Evolutionary conservation across 129 eudicot species (phyloP).

Genomic region (Deinandra increscens): DNA sequence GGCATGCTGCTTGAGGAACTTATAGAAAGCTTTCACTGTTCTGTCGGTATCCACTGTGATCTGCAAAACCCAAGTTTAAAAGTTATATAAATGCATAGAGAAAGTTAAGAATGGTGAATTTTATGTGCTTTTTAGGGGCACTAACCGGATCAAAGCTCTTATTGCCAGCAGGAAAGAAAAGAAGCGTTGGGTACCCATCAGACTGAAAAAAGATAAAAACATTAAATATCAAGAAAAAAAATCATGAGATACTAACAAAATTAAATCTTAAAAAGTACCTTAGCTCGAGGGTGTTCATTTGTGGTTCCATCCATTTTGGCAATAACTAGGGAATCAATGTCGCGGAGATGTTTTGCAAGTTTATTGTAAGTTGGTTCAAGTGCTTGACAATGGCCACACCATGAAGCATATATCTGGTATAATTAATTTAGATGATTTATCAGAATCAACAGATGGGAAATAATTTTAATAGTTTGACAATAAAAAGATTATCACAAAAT

Average conservation of each 20-base stretch:
- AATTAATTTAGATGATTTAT: background rate
- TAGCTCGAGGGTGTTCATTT: conserved; percentile 85
- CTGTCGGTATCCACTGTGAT: conserved; percentile 62
- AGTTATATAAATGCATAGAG: background rate
- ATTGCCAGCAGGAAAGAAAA: conserved; percentile 89
- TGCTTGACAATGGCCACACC: conserved; percentile 86
- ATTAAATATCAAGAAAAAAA: background rate
- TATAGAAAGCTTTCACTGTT: conserved; percentile 62
- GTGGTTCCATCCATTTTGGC: conserved; percentile 92
- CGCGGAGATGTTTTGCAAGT: conserved; percentile 68
- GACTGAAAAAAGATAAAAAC: conserved; percentile 38
- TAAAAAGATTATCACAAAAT: background rate
- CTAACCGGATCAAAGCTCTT: conserved; percentile 82
- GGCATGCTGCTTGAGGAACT: conserved; percentile 72
- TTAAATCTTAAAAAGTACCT: conserved; percentile 37
- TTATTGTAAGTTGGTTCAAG: conserved; percentile 73
- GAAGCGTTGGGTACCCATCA: conserved; percentile 83
- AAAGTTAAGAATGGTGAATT: background rate
- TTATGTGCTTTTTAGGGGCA: conserved; percentile 8
- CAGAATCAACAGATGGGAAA: background rate
- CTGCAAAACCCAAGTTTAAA: conserved; percentile 37
- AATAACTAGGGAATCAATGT: conserved; percentile 62
- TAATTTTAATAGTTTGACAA: background rate
- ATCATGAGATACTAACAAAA: background rate
- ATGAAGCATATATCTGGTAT: conserved; percentile 74